Conservation (phyloP, 768 basidiomycete species). For the Pleurotus eryngii region DNA sequence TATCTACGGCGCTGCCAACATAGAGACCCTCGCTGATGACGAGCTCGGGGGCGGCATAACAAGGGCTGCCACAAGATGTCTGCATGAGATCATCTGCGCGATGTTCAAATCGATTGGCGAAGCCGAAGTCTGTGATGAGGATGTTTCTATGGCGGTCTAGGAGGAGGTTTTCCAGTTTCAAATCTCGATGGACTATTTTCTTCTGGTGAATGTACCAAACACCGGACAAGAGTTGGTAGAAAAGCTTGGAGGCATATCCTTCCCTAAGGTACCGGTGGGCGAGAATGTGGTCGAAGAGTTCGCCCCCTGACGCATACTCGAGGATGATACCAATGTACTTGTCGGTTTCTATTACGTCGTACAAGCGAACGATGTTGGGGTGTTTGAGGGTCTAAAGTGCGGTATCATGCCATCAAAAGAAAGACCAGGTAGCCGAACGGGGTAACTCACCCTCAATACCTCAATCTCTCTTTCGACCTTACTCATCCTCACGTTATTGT, state of each 20-base stretch:
- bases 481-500: conserved; percentile 79
- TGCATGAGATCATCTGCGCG: conserved; percentile 95
- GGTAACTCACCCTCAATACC: conserved; percentile 76
- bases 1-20: conserved; percentile 96
- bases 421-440: conserved; percentile 9
- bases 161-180: conserved; percentile 97
- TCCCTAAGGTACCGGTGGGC: conserved; percentile 96
- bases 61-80: conserved; percentile 94
- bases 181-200: conserved; percentile 98
- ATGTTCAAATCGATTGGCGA: conserved; percentile 96
- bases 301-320: conserved; percentile 97
- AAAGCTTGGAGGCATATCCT: conserved; percentile 90
- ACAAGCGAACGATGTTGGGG: conserved; percentile 96
- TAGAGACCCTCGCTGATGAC: conserved; percentile 97
- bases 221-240: conserved; percentile 96
- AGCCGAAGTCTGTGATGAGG: conserved; percentile 99
- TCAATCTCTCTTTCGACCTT: conserved; percentile 99
- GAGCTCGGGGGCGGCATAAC: conserved; percentile 97
- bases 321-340: conserved; percentile 99
- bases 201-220: conserved; percentile 99
- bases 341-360: conserved; percentile 99
- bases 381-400: conserved; percentile 79
- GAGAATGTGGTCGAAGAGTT: conserved; percentile 98
- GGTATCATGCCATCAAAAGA: conserved; percentile 11
- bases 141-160: conserved; percentile 97